These are phyloP conservation scores for Salix exigua DNA, from an alignment of 345 rosid genomes.

Conservation along the genomic window DNA sequence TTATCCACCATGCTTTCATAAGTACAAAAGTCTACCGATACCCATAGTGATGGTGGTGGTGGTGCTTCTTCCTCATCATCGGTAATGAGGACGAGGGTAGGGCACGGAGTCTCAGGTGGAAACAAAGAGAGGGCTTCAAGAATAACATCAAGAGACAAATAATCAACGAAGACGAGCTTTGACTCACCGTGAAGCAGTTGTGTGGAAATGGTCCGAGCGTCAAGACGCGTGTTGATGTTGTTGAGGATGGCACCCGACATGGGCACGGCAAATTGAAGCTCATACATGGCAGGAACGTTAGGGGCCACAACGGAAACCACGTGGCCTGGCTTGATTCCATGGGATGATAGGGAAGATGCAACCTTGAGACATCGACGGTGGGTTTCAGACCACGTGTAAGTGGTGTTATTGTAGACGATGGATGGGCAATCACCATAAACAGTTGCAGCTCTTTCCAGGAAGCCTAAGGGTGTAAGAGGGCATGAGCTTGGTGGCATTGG, in stretches of 20 bases:
- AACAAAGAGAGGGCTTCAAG: conserved; percentile 49
- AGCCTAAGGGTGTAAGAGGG: conserved; percentile 45
- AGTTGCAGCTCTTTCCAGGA: conserved; percentile 60
- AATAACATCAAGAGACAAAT: conserved; percentile 34
- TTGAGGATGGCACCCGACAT: conserved; percentile 77
- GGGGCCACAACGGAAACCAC: conserved; percentile 73
- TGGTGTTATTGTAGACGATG: conserved; percentile 45
- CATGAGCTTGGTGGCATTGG: conserved; percentile 45
- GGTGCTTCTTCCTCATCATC: conserved; percentile 33
- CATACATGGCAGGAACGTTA: conserved; percentile 75
- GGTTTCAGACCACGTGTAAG: conserved; percentile 71
- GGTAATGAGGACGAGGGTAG: conserved; percentile 45
- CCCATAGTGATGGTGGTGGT: neutral
- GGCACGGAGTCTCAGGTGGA: conserved; percentile 28
- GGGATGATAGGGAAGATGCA: conserved; percentile 63
- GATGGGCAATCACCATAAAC: conserved; percentile 76
- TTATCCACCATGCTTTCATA: conserved; percentile 19
- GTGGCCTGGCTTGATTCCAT: conserved; percentile 44
- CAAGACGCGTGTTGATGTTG: conserved; percentile 82
- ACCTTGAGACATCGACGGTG: conserved; percentile 64
- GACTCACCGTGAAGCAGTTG: conserved; percentile 65
- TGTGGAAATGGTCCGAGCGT: conserved; percentile 59
- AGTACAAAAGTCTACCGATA: conserved; percentile 10
- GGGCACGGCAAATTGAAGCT: conserved; percentile 85
- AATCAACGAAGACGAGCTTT: conserved; percentile 65